Evolutionary conservation across 108 stramenopile species (phyloP).

Genomic region (Pseudonitzschia multistriata): DNA sequence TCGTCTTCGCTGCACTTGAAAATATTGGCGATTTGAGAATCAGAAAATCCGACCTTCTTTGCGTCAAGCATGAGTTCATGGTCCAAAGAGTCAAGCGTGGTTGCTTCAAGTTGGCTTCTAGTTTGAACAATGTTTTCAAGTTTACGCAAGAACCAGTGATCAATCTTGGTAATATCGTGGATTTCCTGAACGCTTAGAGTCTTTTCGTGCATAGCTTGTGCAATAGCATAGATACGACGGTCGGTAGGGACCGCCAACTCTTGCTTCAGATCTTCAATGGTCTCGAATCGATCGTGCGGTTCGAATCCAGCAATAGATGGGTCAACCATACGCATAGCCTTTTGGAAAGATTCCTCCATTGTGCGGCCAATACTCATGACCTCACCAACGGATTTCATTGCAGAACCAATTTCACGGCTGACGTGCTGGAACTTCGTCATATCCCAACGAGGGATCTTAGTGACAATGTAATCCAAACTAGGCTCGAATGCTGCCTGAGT

Average conservation of each 20-base stretch:
- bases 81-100: slow-evolving; percentile 45
- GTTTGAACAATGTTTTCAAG: slow-evolving; percentile 86
- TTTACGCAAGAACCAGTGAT: slow-evolving; percentile 95
- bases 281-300: slow-evolving; percentile 44
- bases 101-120: slow-evolving; percentile 45
- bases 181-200: slow-evolving; percentile 83
- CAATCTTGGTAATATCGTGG: slow-evolving; percentile 94
- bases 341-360: slow-evolving; percentile 96
- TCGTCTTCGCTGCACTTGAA: slow-evolving; percentile 70
- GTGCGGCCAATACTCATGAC: slow-evolving; percentile 99
- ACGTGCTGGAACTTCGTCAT: slow-evolving; percentile 94
- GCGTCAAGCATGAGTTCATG: slow-evolving; percentile 65
- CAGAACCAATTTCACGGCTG: slow-evolving; percentile 88
- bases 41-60: slow-evolving; percentile 94
- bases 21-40: slow-evolving; percentile 81
- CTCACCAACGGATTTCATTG: slow-evolving; percentile 98
- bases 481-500: slow-evolving; percentile 98
- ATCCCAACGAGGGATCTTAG: slow-evolving; percentile 98
- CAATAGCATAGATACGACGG: slow-evolving; percentile 90
- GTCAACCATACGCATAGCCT: slow-evolving; percentile 98
- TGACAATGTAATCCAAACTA: slow-evolving; percentile 96
- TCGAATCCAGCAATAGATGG: slow-evolving; percentile 84
- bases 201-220: slow-evolving; percentile 87
- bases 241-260: slow-evolving; percentile 89
- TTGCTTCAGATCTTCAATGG: slow-evolving; percentile 61